These are phyloP conservation scores for Monilinia aucupariae DNA, from an alignment of 2,329 filamentous ascomycete species.

Conservation along the genomic window DNA sequence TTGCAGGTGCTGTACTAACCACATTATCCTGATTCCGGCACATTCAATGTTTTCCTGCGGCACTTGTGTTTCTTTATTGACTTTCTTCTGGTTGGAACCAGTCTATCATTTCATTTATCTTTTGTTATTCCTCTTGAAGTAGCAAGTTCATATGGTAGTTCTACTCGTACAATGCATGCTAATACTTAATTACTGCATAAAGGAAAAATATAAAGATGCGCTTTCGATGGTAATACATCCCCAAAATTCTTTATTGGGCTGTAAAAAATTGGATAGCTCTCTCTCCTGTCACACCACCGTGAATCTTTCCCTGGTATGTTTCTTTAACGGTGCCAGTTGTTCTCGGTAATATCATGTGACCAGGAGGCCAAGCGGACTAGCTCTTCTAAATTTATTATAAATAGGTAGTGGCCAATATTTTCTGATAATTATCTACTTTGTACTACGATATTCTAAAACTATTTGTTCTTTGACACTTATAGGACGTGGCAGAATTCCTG, in stretches of 20 bases:
- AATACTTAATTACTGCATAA: neutral
- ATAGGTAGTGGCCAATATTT: too few relatives aligned
- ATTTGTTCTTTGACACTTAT: too few relatives aligned
- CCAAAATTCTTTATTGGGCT: neutral
- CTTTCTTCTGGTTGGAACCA: neutral
- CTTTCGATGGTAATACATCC: neutral
- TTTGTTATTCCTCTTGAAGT: neutral
- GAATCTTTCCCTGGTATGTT: neutral
- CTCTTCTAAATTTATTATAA: too few relatives aligned
- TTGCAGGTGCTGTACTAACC: too few relatives aligned
- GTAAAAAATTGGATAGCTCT: neutral
- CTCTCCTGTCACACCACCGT: neutral
- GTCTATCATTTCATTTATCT: neutral
- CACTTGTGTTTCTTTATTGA: neutral
- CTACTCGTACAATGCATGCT: neutral
- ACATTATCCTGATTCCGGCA: too few relatives aligned
- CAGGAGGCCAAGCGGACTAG: too few relatives aligned
- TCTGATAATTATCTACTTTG: too few relatives aligned
- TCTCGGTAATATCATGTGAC: neutral
- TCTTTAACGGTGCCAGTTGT: neutral
- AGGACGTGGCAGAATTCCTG: too few relatives aligned
- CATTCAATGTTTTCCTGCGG: neutral
- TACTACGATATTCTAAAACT: too few relatives aligned
- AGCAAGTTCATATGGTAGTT: neutral
- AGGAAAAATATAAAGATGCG: neutral